Evolutionary conservation across 352 stramenopile genomes (phyloP), one percentile per base, ranked within the genome.

Genomic region (Globisporangium acanthophoron): DNA sequence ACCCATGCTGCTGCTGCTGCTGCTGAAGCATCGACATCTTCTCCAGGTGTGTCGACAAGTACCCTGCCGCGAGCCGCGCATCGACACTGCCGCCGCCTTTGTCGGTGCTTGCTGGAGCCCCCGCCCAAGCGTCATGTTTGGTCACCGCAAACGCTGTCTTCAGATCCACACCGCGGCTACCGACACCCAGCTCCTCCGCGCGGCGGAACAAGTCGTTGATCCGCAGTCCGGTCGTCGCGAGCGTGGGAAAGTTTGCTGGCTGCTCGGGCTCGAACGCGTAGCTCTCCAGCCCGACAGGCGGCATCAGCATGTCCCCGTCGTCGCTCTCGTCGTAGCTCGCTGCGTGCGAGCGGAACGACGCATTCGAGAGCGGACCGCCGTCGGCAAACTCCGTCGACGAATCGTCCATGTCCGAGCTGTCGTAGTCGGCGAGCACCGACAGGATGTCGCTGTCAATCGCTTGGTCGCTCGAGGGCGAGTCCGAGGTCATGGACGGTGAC

Each of bases 371-470:
- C 20, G 53, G 45, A 0, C 24, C 59, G 15, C 12, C 31, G 9
- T 48, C n/a, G 1, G n/a, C 35, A 43, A 52, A 73, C 50, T 67
- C 59, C 13, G 65, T 39, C 44, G 52, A 56, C 16, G 66, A 53
- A 31, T 77, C 67, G 3, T 44, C 63, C 8, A 71, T 49, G 27
- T 88, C 78, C 13, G 71, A 71, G 0, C 58, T 53, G 41, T 85
- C 76, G 48, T 69, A 88, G 49, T 73, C 76, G 0, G 78, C 80
- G 20, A 90, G 64, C 3, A 90, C 74, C 6, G 80, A 90, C 20
- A 90, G 64, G 62, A 90, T 90, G 48, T 90, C 80, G 29, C 76
- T 88, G 64, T 90, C 80, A 46, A 90, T 90, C 1, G 78, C 76
- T 1, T 88, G 74, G 1, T 90, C 78, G 46, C 77, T 90, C 5